phyloP scores from a whole-genome alignment of 2,329 filamentous ascomycete genomes.

The Talaromyces islandicus region DNA sequence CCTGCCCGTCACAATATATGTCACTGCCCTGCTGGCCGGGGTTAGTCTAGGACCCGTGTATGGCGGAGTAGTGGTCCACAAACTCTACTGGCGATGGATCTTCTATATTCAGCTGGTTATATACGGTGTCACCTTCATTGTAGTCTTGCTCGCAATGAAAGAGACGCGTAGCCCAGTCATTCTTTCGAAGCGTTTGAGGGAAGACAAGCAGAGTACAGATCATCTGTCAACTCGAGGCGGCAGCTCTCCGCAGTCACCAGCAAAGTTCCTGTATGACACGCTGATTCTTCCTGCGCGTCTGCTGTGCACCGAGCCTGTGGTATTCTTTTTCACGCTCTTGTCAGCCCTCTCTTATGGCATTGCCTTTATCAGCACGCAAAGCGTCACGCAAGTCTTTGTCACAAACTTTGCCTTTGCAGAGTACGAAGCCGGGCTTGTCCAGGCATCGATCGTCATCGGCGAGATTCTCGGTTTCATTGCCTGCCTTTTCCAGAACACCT shows the following conservation, averaged over 20 bases:
- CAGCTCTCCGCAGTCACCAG: not conserved
- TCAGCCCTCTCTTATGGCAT: slow-evolving; percentile 40
- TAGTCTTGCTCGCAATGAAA: not conserved
- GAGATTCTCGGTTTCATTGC: slow-evolving; percentile 34
- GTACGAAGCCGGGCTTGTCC: slow-evolving; percentile 33
- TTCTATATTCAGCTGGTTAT: slow-evolving; percentile 37
- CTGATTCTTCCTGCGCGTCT: slow-evolving; percentile 14
- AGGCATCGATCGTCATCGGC: slow-evolving; percentile 37
- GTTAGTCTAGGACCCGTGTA: slow-evolving; percentile 41
- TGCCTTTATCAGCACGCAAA: slow-evolving; percentile 39
- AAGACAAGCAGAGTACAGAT: not conserved
- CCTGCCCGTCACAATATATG: slow-evolving; percentile 37
- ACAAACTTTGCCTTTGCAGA: slow-evolving; percentile 14
- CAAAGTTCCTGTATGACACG: not conserved
- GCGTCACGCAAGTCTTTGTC: slow-evolving; percentile 36
- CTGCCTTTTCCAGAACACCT: slow-evolving; percentile 22
- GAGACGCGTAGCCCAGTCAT: not conserved
- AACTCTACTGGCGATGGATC: slow-evolving; percentile 31
- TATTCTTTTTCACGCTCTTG: slow-evolving; percentile 39
- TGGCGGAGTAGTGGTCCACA: slow-evolving; percentile 29
- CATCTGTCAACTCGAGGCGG: not conserved
- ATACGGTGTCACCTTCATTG: not conserved
- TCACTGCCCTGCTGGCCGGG: slow-evolving; percentile 36
- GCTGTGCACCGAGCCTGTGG: slow-evolving; percentile 38
- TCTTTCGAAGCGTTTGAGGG: not conserved